A percentile compares a stretch with the other conserved stretches of the same genome.
Conservation (phyloP, 2,329 filamentous ascomycete species). For the Fusarium nelsonii region DNA sequence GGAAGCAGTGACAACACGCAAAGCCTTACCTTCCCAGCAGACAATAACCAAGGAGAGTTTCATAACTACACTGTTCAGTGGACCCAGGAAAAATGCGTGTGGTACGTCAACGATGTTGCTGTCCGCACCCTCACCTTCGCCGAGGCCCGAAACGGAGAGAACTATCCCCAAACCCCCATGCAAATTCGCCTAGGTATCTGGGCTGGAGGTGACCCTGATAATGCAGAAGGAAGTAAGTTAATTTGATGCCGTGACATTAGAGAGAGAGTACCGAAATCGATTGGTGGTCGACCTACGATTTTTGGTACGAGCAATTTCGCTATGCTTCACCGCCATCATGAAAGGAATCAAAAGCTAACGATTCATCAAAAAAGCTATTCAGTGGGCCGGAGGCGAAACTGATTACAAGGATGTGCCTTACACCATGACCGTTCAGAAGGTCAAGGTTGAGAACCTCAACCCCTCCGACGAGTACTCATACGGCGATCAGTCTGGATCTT, state of each 20-base stretch:
- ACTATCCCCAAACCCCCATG: conserved; percentile 78
- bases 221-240: conserved; percentile 26
- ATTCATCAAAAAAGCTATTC: conserved; percentile 54
- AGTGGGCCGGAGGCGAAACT: conserved; percentile 73
- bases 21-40: conserved; percentile 24
- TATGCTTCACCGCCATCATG: no score
- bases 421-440: conserved; percentile 67
- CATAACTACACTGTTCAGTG: conserved; percentile 79
- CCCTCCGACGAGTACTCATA: conserved; percentile 52
- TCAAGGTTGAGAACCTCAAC: conserved; percentile 59
- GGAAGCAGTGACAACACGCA: conserved; percentile 62
- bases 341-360: not conserved
- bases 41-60: conserved; percentile 52
- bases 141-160: conserved; percentile 61
- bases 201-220: conserved; percentile 56
- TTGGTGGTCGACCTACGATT: no score
- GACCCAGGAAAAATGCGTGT: conserved; percentile 69
- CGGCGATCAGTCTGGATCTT: conserved; percentile 43
- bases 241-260: conserved; percentile 50
- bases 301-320: no score
- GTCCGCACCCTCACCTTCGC: conserved; percentile 50
- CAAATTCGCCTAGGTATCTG: conserved; percentile 72
- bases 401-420: conserved; percentile 61
- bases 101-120: conserved; percentile 66
- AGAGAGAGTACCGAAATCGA: no score